Percentiles rank a stretch among this genome's conserved stretches.
phyloP scores from a whole-genome alignment of 371 early-diverging fungal genomes.

The Mortierella sp. region DNA sequence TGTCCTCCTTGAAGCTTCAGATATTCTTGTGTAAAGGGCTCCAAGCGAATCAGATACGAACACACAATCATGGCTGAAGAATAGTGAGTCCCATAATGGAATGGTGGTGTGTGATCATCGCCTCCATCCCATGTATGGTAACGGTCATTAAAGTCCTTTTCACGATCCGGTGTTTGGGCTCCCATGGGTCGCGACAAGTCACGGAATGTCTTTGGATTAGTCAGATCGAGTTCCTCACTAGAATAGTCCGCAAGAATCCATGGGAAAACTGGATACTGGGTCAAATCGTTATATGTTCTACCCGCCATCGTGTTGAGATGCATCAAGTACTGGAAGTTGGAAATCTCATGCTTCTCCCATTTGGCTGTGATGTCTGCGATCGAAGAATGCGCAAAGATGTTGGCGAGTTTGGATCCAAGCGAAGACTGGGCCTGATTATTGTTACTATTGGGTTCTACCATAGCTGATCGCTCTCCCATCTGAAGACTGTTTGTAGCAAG shows the following conservation, averaged over 20 bases:
- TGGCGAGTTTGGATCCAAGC: constrained; percentile 60
- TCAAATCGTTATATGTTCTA: constrained; percentile 76
- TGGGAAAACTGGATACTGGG: constrained; percentile 81
- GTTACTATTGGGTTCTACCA: constrained; percentile 58
- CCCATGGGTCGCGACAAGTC: constrained; percentile 92
- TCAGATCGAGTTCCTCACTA: constrained; percentile 77
- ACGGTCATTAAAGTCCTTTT: constrained; percentile 66
- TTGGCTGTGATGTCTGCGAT: constrained; percentile 74
- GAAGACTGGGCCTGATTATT: constrained; percentile 58
- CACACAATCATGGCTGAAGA: constrained; percentile 89
- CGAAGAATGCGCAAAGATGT: constrained; percentile 75
- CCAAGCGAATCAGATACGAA: constrained; percentile 86
- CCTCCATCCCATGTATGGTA: constrained; percentile 69
- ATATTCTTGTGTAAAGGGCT: constrained; percentile 88
- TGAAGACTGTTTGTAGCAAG: constrained; percentile 48
- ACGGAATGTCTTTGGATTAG: constrained; percentile 77
- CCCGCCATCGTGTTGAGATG: constrained; percentile 88
- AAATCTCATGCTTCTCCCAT: constrained; percentile 85
- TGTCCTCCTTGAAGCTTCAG: constrained; percentile 87
- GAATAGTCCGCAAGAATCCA: constrained; percentile 82
- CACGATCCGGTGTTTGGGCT: constrained; percentile 78
- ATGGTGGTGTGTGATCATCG: constrained; percentile 76
- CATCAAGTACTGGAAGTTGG: constrained; percentile 92
- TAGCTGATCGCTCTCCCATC: constrained; percentile 53
- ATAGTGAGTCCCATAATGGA: constrained; percentile 94